Evolutionary conservation across 192 early-diverging fungal species (phyloP).

Genomic region (Rhizophagus prolifer): DNA sequence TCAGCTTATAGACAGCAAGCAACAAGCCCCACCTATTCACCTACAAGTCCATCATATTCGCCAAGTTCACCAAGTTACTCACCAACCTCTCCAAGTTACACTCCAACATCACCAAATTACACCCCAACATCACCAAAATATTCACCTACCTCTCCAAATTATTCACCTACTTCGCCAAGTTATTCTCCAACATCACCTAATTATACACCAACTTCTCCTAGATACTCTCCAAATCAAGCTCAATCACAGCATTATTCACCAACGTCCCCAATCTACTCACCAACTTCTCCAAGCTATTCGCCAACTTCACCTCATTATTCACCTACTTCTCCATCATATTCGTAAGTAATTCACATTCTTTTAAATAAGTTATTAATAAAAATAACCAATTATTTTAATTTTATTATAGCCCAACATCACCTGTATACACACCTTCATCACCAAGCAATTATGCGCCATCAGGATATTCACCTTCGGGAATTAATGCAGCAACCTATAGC

Average conservation of each 20-base stretch:
- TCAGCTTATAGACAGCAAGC: conserved; percentile 40
- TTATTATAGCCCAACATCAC: conserved; percentile 24
- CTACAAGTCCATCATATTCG: conserved; percentile 70
- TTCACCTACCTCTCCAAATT: conserved; percentile 63
- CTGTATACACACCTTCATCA: conserved; percentile 14
- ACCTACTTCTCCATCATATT: conserved; percentile 25
- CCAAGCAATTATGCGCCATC: conserved; percentile 10
- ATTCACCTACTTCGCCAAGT: conserved; percentile 63
- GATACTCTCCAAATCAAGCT: conserved; percentile 56
- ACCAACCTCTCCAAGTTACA: conserved; percentile 72
- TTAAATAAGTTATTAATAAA: not conserved
- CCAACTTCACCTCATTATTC: conserved; percentile 33
- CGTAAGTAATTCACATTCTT: conserved; percentile 8
- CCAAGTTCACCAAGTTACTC: conserved; percentile 72
- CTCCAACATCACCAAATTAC: conserved; percentile 76
- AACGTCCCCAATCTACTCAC: conserved; percentile 63
- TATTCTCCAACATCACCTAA: conserved; percentile 67
- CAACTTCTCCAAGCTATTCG: conserved; percentile 54
- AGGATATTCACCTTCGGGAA: not conserved
- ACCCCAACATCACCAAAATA: conserved; percentile 75
- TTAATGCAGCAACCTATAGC: not conserved
- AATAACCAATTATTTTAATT: not conserved
- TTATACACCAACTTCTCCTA: conserved; percentile 68
- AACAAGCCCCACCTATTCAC: conserved; percentile 70
- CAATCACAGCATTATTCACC: conserved; percentile 59